These are phyloP conservation scores for Cornus kousa DNA, from an alignment of 148 eudicot genomes.

Conservation along the genomic window DNA sequence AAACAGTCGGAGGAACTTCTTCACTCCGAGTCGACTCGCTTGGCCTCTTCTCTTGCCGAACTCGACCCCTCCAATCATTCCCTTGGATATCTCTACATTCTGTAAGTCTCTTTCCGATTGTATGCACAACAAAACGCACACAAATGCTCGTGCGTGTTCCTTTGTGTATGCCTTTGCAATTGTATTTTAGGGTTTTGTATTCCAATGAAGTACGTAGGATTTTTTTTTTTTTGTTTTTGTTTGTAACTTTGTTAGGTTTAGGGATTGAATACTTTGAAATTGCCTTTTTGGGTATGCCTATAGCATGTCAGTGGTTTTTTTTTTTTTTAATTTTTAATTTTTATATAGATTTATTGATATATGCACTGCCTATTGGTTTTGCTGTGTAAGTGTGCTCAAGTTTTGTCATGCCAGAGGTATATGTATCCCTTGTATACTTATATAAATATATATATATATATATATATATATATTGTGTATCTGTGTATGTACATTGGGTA, in stretches of 20 bases:
- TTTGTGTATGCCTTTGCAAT: neutral
- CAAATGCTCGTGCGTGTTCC: neutral
- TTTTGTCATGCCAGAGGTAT: too few species aligned
- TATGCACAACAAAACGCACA: neutral
- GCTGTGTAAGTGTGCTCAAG: too few species aligned
- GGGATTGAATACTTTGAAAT: neutral
- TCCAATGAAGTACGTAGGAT: neutral
- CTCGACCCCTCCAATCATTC: slow-evolving; percentile 76
- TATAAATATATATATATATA: neutral
- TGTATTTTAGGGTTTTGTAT: neutral
- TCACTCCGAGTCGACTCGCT: slow-evolving; percentile 44
- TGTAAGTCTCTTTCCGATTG: slow-evolving; percentile 32
- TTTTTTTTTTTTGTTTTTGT: neutral
- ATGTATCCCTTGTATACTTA: neutral
- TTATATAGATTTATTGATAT: too few species aligned
- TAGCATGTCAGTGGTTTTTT: too few species aligned
- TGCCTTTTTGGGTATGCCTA: too few species aligned
- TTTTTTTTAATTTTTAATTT: too few species aligned
- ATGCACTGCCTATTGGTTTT: too few species aligned
- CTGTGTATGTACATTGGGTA: neutral
- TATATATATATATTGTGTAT: neutral
- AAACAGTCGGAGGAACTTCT: slow-evolving; percentile 64
- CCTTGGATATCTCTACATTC: slow-evolving; percentile 74
- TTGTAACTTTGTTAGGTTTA: too few species aligned
- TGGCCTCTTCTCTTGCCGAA: slow-evolving; percentile 42